phyloP scores from a whole-genome alignment of 2,329 filamentous ascomycete species.

The Escovopsis sp. region DNA sequence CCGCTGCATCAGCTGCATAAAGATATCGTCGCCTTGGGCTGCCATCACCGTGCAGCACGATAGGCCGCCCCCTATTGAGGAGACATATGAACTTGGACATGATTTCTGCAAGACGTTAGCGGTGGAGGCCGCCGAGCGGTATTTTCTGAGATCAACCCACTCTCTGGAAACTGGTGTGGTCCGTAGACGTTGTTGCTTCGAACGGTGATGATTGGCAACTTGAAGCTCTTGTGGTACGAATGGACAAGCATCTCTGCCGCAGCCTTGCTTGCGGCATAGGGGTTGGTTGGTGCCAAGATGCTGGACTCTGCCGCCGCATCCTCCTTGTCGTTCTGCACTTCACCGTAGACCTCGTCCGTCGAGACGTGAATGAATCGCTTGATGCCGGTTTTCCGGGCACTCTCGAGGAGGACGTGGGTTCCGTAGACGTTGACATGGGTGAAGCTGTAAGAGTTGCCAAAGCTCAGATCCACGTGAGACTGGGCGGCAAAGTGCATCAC shows the following conservation, averaged over 20 bases:
- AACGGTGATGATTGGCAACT: constrained; percentile 65
- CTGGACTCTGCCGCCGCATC: constrained; percentile 60
- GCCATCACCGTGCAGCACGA: constrained; percentile 65
- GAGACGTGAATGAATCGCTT: constrained; percentile 68
- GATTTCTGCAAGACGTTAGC: constrained; percentile 42
- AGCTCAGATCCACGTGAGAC: constrained; percentile 70
- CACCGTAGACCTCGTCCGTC: constrained; percentile 76
- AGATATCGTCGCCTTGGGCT: constrained; percentile 62
- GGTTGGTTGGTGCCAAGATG: constrained; percentile 66
- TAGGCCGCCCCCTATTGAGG: constrained; percentile 48
- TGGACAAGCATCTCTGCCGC: constrained; percentile 77
- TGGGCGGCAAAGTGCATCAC: constrained; percentile 79
- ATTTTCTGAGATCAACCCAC: constrained; percentile 33
- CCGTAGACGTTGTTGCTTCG: constrained; percentile 78
- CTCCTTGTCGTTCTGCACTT: constrained; percentile 51
- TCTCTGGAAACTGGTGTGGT: constrained; percentile 71
- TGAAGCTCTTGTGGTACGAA: constrained; percentile 74
- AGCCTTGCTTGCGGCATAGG: constrained; percentile 68
- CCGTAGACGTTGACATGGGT: constrained; percentile 72
- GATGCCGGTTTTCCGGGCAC: constrained; percentile 56
- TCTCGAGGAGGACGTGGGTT: constrained; percentile 70
- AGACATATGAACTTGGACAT: constrained; percentile 71
- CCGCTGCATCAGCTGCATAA: constrained; percentile 64
- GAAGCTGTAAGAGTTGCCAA: constrained; percentile 70
- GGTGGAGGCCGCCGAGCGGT: background rate